phyloP scores from a whole-genome alignment of 345 rosid genomes.

The Murraya koenigii region DNA sequence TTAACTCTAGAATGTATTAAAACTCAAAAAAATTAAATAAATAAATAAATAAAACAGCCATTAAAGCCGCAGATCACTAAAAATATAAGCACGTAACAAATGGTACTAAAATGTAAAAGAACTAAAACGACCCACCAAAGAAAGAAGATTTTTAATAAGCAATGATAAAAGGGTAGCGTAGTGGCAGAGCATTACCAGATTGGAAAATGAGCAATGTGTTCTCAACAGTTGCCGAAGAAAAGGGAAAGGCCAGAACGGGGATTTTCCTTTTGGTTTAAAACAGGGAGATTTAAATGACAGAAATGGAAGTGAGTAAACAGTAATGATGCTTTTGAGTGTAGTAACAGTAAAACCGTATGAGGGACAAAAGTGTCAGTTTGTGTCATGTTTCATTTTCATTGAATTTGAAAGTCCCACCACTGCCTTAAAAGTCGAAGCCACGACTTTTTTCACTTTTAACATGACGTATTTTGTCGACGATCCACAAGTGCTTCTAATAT shows the following conservation, averaged over 20 bases:
- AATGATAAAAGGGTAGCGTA: background rate
- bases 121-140: background rate
- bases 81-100: background rate
- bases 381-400: background rate
- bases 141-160: background rate
- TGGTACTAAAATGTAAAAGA: background rate
- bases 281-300: background rate
- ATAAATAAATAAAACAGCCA: background rate
- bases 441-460: background rate
- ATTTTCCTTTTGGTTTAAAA: background rate
- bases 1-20: background rate
- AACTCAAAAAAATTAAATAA: background rate
- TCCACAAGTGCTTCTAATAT: background rate
- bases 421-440: background rate
- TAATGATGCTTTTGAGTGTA: no score
- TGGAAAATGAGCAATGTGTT: background rate
- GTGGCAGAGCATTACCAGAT: slow-evolving; percentile 23
- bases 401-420: background rate
- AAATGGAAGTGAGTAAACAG: background rate
- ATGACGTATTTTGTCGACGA: background rate
- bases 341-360: background rate
- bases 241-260: background rate
- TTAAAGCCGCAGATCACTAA: background rate
- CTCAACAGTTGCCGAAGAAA: background rate
- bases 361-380: background rate